Evolutionary conservation across 768 basidiomycete species (phyloP).

Genomic region (Lactifluus echinatus): DNA sequence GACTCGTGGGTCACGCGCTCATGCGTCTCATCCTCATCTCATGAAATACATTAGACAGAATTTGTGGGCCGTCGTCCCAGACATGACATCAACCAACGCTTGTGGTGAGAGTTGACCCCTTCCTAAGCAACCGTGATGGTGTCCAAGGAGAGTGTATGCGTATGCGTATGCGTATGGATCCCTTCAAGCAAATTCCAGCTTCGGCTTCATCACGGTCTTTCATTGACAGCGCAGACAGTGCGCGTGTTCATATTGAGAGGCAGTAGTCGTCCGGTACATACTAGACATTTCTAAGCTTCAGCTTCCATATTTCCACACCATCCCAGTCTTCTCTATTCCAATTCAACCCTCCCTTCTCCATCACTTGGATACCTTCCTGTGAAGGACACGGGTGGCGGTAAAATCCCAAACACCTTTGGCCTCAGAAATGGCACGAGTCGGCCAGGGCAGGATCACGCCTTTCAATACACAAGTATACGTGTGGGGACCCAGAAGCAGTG

Average conservation of each 20-base stretch:
- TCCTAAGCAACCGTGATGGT: neutral
- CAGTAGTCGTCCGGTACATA: neutral
- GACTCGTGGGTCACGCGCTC: neutral
- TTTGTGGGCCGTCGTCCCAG: no score
- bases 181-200: neutral
- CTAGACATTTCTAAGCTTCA: conserved; percentile 15
- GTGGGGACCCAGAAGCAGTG: conserved; percentile 34
- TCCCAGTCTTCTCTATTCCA: conserved; percentile 74
- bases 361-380: conserved; percentile 49
- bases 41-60: no score
- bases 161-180: no score
- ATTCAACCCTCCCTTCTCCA: conserved; percentile 45
- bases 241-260: neutral
- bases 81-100: neutral
- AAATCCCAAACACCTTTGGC: conserved; percentile 53
- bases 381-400: conserved; percentile 46
- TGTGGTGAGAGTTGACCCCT: neutral
- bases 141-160: neutral
- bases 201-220: neutral
- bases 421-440: conserved; percentile 44
- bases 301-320: conserved; percentile 72
- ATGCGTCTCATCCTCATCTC: no score
- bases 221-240: neutral
- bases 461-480: conserved; percentile 62
- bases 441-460: conserved; percentile 64